A percentile compares a stretch with the other conserved stretches of the same genome.
phyloP scores from a whole-genome alignment of 2,329 filamentous ascomycete genomes.

The Penicillium expansum region DNA sequence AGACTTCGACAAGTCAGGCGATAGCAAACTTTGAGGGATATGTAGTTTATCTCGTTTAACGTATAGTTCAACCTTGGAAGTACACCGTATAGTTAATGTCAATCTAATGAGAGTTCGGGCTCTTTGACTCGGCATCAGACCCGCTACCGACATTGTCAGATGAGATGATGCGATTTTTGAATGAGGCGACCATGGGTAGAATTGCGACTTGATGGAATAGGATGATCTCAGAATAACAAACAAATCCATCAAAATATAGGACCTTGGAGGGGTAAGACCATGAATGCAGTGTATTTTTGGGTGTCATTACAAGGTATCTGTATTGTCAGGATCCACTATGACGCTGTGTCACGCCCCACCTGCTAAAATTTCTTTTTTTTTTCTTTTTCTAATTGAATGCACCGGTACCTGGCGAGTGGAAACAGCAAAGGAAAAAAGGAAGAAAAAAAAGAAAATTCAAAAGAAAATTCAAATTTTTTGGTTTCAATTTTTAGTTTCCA shows the following conservation, averaged over 20 bases:
- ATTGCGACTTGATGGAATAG: not conserved
- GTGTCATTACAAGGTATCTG: slow-evolving; percentile 15
- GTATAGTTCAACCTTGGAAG: not conserved
- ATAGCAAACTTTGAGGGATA: slow-evolving; percentile 1
- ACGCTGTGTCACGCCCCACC: slow-evolving; percentile 20
- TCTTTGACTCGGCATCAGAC: slow-evolving; percentile 12
- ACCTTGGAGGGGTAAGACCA: slow-evolving; percentile 2
- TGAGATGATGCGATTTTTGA: not conserved
- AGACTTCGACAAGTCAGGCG: slow-evolving; percentile 12
- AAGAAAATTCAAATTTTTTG: not conserved
- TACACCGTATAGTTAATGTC: not conserved
- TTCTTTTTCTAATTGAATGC: slow-evolving; percentile 6
- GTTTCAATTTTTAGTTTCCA: slow-evolving; percentile 18
- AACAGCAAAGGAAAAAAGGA: not conserved
- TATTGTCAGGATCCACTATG: slow-evolving; percentile 28
- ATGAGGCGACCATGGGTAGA: not conserved
- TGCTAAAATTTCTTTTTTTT: not conserved
- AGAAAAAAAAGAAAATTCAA: not conserved
- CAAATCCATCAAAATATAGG: not conserved
- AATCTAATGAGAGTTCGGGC: not conserved
- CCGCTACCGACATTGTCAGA: slow-evolving; percentile 5
- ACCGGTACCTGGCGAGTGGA: slow-evolving; percentile 7
- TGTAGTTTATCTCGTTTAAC: not conserved
- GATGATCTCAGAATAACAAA: slow-evolving; percentile 4
- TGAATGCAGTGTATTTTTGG: slow-evolving; percentile 7